Evolutionary conservation across 2,329 filamentous ascomycete species (phyloP), one percentile per base, ranked within the genome.

Genomic region (Paramyrothecium sp.): DNA sequence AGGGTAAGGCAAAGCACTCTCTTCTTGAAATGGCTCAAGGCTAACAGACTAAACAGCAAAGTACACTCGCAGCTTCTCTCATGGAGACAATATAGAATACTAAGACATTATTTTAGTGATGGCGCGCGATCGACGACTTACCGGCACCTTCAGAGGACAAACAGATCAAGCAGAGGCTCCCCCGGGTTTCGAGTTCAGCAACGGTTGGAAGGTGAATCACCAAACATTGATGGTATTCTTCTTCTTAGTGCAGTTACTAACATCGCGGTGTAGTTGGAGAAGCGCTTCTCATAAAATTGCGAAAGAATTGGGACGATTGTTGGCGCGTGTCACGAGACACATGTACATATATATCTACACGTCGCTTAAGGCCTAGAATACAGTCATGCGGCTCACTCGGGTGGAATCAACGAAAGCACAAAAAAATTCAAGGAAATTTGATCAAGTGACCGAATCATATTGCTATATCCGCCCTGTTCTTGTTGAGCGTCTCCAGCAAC

Each of bases 401-500:
- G 26, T 30, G 26, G 59, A 51, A 49, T 51, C 55, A 20, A 3
- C 22, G 48, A 52, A 44, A 44, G 13, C 13, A 16, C n/a, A 4
- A 44, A 3, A 44, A 3, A 44, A 44, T 16, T 19, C 13, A 4
- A 44, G 5, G 38, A 19, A 16, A 17, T 19, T 38, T 44, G 38
- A 44, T 44, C 38, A 55, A 53, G 54, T 34, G 56, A 56, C 55
- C 23, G 47, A 57, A 44, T 69, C 74, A 84, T 75, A 85, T 80
- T 66, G 76, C 71, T 60, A 88, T 84, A 64, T 85, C 78, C 57
- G 83, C 76, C 58, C 85, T 77, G 63, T 88, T 88, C 75, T 95
- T 97, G 71, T 99, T 99, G 51, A 99, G 73, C 0, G 90, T 91
- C 65, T 98, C 93, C 3, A 99, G 82, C 49, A 99, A 78, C 60